Conservation (phyloP, 2,329 filamentous ascomycete species). For the Pseudopyricularia javanii region DNA sequence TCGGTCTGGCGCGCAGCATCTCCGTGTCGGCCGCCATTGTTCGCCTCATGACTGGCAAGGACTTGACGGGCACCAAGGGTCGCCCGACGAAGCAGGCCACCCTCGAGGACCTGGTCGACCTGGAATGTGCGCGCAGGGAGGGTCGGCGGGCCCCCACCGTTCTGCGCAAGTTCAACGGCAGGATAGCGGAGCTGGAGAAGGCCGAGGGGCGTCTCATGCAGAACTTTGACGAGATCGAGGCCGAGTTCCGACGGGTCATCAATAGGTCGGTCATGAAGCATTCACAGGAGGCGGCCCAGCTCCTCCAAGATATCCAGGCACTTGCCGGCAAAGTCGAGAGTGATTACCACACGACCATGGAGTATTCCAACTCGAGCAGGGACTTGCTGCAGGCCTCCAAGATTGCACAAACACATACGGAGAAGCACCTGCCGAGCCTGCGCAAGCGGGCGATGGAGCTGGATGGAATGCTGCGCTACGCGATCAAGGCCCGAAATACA, state of each 20-base stretch:
- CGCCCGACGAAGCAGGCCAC: conserved; percentile 38
- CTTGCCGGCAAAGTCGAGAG: conserved; percentile 76
- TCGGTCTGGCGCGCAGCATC: conserved; percentile 51
- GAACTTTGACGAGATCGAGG: conserved; percentile 48
- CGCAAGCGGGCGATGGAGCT: conserved; percentile 45
- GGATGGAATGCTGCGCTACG: conserved; percentile 45
- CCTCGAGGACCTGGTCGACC: conserved; percentile 65
- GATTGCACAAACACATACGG: conserved; percentile 50
- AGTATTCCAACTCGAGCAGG: conserved; percentile 50
- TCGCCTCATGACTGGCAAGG: conserved; percentile 46
- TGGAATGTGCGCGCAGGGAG: conserved; percentile 59
- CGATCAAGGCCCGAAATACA: conserved; percentile 54
- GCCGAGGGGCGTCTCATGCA: conserved; percentile 46
- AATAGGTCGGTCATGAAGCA: conserved; percentile 43
- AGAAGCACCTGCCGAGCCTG: conserved; percentile 46
- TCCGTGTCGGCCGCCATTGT: conserved; percentile 56
- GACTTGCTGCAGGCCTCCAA: conserved; percentile 51
- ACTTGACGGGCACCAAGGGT: conserved; percentile 22
- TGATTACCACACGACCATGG: conserved; percentile 68
- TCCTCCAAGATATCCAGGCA: conserved; percentile 76
- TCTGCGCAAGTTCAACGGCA: conserved; percentile 45
- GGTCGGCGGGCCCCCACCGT: conserved; percentile 50
- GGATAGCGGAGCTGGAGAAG: conserved; percentile 48
- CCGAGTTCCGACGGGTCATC: conserved; percentile 48
- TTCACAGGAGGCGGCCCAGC: conserved; percentile 49